Percentiles rank a stretch among this genome's conserved stretches.
Evolutionary conservation across 345 rosid genomes (phyloP).

Genomic region (Heritiera fomes): DNA sequence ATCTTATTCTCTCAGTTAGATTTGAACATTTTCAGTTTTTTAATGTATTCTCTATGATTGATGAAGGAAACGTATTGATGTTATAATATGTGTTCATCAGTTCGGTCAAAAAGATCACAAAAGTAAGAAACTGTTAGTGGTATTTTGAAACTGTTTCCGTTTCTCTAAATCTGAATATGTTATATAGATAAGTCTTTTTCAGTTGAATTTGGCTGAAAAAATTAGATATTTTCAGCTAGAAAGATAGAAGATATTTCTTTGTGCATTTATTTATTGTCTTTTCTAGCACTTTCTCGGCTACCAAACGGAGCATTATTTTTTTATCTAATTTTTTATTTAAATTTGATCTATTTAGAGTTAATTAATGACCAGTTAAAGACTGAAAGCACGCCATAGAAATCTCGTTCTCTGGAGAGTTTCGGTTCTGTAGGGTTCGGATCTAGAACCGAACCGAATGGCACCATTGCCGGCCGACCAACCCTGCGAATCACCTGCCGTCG

Average conservation of each 20-base stretch:
- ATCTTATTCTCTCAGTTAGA: slow-evolving; percentile 2
- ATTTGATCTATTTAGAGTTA: slow-evolving; percentile 18
- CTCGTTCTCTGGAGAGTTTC: slow-evolving; percentile 10
- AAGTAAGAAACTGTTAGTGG: neutral
- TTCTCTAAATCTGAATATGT: neutral
- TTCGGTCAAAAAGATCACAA: neutral
- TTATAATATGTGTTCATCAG: neutral
- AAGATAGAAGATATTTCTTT: slow-evolving; percentile 1
- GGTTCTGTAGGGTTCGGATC: slow-evolving; percentile 36
- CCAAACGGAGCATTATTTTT: slow-evolving; percentile 2
- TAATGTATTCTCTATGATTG: neutral
- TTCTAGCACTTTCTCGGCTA: slow-evolving; percentile 13
- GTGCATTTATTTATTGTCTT: neutral
- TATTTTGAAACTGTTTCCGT: slow-evolving; percentile 5
- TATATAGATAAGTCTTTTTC: neutral
- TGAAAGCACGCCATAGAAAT: neutral
- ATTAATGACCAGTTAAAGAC: slow-evolving; percentile 10
- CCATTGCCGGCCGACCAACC: slow-evolving; percentile 66
- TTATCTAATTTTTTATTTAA: neutral
- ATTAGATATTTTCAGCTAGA: slow-evolving; percentile 1
- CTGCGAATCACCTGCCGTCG: slow-evolving; percentile 52
- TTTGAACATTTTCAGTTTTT: slow-evolving; percentile 1
- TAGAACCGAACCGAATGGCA: slow-evolving; percentile 40
- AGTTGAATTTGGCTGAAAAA: slow-evolving; percentile 9
- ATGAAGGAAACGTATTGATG: neutral